Conservation (phyloP, 2,329 filamentous ascomycete species). For the Intubia oerlemansii region DNA sequence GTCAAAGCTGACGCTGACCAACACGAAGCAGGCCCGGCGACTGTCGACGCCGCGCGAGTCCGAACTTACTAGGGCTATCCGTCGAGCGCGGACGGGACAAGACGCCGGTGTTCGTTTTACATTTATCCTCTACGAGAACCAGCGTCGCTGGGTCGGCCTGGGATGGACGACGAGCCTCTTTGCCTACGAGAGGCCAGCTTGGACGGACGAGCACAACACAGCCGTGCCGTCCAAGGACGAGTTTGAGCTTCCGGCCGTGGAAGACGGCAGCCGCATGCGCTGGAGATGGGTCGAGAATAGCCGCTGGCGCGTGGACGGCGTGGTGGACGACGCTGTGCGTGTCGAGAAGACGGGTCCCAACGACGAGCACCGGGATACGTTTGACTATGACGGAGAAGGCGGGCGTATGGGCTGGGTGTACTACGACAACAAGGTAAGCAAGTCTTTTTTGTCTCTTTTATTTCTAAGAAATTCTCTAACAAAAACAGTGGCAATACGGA, state of each 20-base stretch:
- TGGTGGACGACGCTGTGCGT: constrained; percentile 26
- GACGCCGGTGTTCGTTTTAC: constrained; percentile 83
- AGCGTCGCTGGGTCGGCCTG: constrained; percentile 81
- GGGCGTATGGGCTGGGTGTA: constrained; percentile 78
- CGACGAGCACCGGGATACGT: constrained; percentile 17
- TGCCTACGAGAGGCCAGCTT: constrained; percentile 70
- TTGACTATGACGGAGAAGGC: constrained; percentile 34
- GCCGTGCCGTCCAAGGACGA: constrained; percentile 52
- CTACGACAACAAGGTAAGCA: constrained; percentile 64
- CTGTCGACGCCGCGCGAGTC: constrained; percentile 19
- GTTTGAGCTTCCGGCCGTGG: constrained; percentile 39
- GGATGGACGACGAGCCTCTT: constrained; percentile 89
- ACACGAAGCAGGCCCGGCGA: constrained; percentile 9
- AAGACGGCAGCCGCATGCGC: constrained; percentile 32
- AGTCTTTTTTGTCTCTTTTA: neutral
- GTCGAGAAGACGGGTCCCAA: constrained; percentile 6
- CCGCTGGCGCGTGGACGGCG: constrained; percentile 72
- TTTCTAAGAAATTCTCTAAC: too few relatives aligned
- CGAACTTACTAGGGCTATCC: constrained; percentile 24
- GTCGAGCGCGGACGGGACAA: constrained; percentile 17
- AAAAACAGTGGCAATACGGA: constrained; percentile 79
- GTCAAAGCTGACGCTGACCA: constrained; percentile 9
- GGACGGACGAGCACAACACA: constrained; percentile 94
- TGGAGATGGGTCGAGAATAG: constrained; percentile 69
- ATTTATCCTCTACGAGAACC: constrained; percentile 91